Percentiles rank a stretch among this genome's conserved stretches.
phyloP scores from a whole-genome alignment of 345 rosid genomes.

The Acer negundo region DNA sequence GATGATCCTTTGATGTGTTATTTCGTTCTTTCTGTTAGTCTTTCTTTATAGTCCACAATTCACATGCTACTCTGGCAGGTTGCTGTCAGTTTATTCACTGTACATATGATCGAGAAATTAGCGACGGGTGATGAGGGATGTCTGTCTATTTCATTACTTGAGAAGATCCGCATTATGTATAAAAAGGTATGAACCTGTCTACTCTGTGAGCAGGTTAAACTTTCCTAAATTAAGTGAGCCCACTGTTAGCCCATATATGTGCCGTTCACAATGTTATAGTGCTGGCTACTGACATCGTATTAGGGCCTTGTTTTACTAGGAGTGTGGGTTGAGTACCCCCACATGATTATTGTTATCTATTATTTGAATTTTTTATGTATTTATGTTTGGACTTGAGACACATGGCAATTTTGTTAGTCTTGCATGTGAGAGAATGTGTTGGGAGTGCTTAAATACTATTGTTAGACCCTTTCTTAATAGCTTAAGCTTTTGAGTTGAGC shows the following conservation, averaged over 20 bases:
- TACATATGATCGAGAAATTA: constrained; percentile 70
- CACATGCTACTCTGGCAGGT: constrained; percentile 51
- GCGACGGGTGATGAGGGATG: constrained; percentile 60
- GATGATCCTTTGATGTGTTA: constrained; percentile 4
- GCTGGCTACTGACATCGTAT: too few relatives aligned
- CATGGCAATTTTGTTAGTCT: too few relatives aligned
- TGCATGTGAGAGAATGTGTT: too few relatives aligned
- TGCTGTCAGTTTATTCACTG: constrained; percentile 61
- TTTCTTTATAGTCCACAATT: neutral
- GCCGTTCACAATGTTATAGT: neutral
- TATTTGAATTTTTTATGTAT: too few relatives aligned
- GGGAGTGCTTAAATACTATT: too few relatives aligned
- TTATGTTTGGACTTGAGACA: too few relatives aligned
- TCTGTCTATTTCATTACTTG: constrained; percentile 62
- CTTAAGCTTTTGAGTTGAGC: too few relatives aligned
- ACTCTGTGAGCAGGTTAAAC: constrained; percentile 1
- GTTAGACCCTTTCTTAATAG: too few relatives aligned
- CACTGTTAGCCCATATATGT: neutral
- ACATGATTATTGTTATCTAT: too few relatives aligned
- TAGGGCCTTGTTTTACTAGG: too few relatives aligned
- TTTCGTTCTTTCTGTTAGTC: neutral
- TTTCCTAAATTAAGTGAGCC: neutral
- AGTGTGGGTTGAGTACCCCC: too few relatives aligned
- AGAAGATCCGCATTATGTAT: constrained; percentile 50
- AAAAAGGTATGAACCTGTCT: constrained; percentile 47